phyloP scores from a whole-genome alignment of 257 asterid species.

The Salvia hispanica region DNA sequence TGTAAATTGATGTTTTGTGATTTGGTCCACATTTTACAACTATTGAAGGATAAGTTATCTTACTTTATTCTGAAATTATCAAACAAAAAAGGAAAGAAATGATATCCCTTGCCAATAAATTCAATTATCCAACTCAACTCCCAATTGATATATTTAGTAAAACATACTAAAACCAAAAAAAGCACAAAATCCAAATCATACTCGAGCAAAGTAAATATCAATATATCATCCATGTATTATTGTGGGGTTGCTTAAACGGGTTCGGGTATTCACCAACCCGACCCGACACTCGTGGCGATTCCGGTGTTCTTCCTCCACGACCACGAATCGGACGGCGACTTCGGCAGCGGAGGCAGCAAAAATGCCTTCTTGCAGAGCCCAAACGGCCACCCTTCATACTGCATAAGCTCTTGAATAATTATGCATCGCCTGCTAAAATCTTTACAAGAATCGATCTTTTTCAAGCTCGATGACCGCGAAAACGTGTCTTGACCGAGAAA shows the following conservation, averaged over 20 bases:
- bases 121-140: no score
- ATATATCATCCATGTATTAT: not conserved
- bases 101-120: no score
- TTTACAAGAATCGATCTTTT: constrained; percentile 44
- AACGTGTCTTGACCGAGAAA: constrained; percentile 53
- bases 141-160: no score
- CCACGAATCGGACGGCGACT: constrained; percentile 87
- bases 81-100: not conserved
- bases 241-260: no score
- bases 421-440: constrained; percentile 39
- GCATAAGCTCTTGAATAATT: constrained; percentile 47
- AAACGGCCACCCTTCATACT: constrained; percentile 86
- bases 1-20: not conserved
- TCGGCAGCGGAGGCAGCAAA: constrained; percentile 83
- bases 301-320: constrained; percentile 57
- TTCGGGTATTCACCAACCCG: no score
- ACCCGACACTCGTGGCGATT: constrained; percentile 23
- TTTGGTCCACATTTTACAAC: constrained; percentile 2
- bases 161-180: not conserved
- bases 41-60: not conserved
- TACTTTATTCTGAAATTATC: not conserved
- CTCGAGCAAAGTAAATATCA: no score
- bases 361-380: constrained; percentile 69
- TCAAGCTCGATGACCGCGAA: constrained; percentile 73
- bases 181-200: not conserved